phyloP scores from a whole-genome alignment of 2,329 filamentous ascomycete species.

The Pseudogymnoascus sp. region DNA sequence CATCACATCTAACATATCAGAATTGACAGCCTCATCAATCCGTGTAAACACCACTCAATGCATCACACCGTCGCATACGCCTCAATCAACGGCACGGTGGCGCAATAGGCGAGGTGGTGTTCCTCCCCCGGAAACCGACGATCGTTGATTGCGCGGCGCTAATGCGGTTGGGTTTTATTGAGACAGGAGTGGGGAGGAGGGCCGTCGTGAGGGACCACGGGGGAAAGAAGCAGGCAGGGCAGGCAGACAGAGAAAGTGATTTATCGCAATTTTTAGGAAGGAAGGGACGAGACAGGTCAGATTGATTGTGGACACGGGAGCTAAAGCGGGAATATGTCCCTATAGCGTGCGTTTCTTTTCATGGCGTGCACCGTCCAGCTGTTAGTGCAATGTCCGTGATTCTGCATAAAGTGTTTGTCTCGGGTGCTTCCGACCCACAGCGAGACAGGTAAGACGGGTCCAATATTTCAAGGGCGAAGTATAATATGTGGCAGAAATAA shows the following conservation, averaged over 20 bases:
- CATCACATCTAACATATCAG: neutral
- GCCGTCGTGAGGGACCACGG: neutral
- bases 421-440: slow-evolving; percentile 1
- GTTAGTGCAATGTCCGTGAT: slow-evolving; percentile 3
- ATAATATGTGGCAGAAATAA: neutral
- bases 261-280: neutral
- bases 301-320: neutral
- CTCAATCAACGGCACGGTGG: neutral
- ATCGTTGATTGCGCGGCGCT: neutral
- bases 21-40: neutral
- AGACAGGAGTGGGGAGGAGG: neutral
- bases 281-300: neutral
- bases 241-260: neutral
- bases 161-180: neutral
- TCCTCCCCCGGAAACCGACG: neutral
- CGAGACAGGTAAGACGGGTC: neutral
- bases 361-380: neutral
- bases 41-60: neutral
- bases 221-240: neutral
- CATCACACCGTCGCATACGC: neutral
- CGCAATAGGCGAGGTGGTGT: neutral
- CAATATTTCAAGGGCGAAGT: neutral
- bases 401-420: neutral
- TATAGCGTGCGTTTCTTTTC: neutral
- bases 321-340: neutral